Conservation (phyloP, 176 grass and related monocot species). For the Zea mays region Zm-B73-REFERENCE-NAM-5.0 NC_050100.1:184259001-184259500, state of each 20-base stretch:
- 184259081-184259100: constrained; percentile 76
- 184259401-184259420: neutral
- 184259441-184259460: no score
- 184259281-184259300: neutral
- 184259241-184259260: constrained; percentile 56
- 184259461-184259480: no score
- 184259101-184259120: constrained; percentile 95
- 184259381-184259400: neutral
- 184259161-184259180: constrained; percentile 9
- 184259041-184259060: constrained; percentile 87
- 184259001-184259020: constrained; percentile 90
- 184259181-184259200: constrained; percentile 44
- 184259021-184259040: constrained; percentile 91
- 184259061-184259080: constrained; percentile 85
- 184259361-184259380: neutral
- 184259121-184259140: constrained; percentile 70
- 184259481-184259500: no score
- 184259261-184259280: constrained; percentile 24
- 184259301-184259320: neutral
- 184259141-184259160: constrained; percentile 22
- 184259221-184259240: constrained; percentile 50
- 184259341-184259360: neutral
- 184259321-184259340: neutral
- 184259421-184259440: no score
- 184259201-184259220: constrained; percentile 70